Percentiles rank a stretch among this genome's conserved stretches.
Conservation (phyloP, 108 stramenopile genomes). For the Cylindrotheca closterium region DNA sequence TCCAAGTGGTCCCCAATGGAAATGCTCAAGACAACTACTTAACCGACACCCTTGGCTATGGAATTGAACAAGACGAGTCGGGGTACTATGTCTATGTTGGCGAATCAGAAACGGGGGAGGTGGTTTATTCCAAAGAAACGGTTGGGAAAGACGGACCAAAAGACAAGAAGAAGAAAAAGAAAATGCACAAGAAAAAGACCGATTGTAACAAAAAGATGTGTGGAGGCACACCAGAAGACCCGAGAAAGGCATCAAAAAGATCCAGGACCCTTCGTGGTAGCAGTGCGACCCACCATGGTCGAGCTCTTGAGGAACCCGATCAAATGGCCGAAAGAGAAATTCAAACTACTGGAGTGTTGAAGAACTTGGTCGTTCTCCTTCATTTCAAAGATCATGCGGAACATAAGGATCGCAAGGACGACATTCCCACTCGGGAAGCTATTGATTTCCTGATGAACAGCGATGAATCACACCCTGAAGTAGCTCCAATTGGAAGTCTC, state of each 20-base stretch:
- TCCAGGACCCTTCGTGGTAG: no score
- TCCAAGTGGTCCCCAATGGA: not conserved
- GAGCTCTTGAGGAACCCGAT: no score
- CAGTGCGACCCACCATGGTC: no score
- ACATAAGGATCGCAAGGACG: constrained; percentile 7
- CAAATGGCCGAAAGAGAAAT: no score
- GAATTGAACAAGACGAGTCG: not conserved
- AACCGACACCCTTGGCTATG: not conserved
- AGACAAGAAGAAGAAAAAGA: not conserved
- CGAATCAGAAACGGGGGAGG: not conserved
- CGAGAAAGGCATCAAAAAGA: not conserved
- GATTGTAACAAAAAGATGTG: not conserved
- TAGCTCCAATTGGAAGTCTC: constrained; percentile 34
- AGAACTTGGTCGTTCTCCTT: constrained; percentile 31
- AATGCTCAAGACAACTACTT: not conserved
- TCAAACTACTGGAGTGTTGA: constrained; percentile 24
- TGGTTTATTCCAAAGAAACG: no score
- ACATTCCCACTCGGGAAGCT: constrained; percentile 16
- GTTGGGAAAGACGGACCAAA: no score
- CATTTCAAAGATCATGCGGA: constrained; percentile 31
- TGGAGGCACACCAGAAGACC: not conserved
- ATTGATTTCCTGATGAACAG: constrained; percentile 33
- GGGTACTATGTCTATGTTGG: not conserved
- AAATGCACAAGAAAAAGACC: not conserved
- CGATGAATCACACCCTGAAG: constrained; percentile 7